Evolutionary conservation across 768 basidiomycete genomes (phyloP), one percentile per base, ranked within the genome.

Genomic region (Roridomyces roridus): DNA sequence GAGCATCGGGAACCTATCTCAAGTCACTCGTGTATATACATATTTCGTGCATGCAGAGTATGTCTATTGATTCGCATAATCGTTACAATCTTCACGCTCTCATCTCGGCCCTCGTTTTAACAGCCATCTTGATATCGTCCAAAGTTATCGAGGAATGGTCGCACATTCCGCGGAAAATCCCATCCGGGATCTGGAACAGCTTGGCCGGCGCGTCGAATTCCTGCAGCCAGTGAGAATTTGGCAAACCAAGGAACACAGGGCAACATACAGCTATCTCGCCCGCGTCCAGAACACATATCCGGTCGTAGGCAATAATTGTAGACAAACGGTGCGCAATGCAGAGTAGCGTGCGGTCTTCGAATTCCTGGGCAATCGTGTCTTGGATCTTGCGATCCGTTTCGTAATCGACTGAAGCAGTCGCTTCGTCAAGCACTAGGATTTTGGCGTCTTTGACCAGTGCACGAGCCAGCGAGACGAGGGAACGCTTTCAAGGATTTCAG

Each of bases 381-480:
- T 97, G 95, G 57, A 98, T 94, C 69, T 91, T 92, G 55, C 86
- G 77, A 74, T 97, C 95, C 0, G 93, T 96, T 72, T 92, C 92
- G 63, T 88, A 90, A 64, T 94, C 92, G 25, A 94, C 91, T 11
- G 89, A 91, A n/a, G 91, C 88, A 45, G 93, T 95, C 0, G 94
- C 94, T 76, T 96, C 94, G 68, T 97, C 95, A 11, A 98, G 78
- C 42, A 97, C 86, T 45, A 96, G 85, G 28, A 96, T 85, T 68
- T 85, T 88, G 12, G 89, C 81, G 67, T 94, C 84, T 64, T 94
- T 92, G 29, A 96, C 94, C 23, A 97, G 73, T 0, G 95, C 96
- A 29, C 96, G 81, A 15, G 96, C 96, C 26, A 96, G 80, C 3
- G 91, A 92, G 18, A 96, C 90, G 28, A 96, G 76, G 10, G 88